Conservation (phyloP, 2,329 filamentous ascomycete species). For the Amphichorda felina region DNA sequence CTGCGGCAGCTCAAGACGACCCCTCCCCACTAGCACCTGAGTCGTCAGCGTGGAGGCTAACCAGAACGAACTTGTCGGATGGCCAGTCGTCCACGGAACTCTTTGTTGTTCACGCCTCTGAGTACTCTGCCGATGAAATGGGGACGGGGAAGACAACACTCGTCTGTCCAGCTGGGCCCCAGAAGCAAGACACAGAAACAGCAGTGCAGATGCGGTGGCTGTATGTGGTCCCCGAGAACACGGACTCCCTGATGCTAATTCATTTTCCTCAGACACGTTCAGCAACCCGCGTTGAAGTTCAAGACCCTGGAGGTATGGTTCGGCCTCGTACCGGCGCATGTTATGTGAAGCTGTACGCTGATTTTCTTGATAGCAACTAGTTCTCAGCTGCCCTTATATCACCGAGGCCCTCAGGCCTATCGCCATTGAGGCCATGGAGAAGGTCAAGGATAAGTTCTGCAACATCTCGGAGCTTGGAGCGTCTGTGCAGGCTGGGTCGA, state of each 20-base stretch:
- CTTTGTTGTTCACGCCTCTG: neutral
- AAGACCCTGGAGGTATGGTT: neutral
- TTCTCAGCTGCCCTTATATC: constrained; percentile 3
- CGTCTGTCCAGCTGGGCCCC: neutral
- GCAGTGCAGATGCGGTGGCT: neutral
- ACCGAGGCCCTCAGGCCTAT: neutral
- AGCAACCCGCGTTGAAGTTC: neutral
- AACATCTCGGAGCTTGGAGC: constrained; percentile 2
- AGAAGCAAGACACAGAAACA: neutral
- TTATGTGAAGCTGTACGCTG: neutral
- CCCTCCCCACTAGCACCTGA: neutral
- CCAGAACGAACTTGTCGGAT: neutral
- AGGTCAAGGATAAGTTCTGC: constrained; percentile 1
- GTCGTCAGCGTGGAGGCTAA: neutral
- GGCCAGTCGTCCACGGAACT: neutral
- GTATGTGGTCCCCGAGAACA: neutral
- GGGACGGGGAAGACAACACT: neutral
- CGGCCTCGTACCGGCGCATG: neutral
- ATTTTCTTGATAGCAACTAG: constrained; percentile 1
- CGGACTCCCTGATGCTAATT: neutral
- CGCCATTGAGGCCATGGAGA: constrained; percentile 1
- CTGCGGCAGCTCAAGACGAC: neutral
- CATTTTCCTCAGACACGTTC: neutral
- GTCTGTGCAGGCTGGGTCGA: constrained; percentile 1
- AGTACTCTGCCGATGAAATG: neutral